These are phyloP conservation scores for Apocynum venetum DNA, from an alignment of 257 asterid genomes.

Conservation along the genomic window DNA sequence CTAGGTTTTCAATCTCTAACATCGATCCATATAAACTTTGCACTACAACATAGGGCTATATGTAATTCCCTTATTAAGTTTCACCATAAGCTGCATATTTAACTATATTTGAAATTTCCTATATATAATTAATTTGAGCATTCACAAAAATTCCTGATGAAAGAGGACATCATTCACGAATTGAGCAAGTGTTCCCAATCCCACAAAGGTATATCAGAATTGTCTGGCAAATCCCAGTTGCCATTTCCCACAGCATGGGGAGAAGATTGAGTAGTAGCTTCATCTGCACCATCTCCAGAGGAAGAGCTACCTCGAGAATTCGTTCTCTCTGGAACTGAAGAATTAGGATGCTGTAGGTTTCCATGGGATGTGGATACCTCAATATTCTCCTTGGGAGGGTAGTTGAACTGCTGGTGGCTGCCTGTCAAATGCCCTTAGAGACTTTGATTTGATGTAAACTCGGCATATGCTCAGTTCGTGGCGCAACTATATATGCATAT, in stretches of 20 bases:
- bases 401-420: conserved; percentile 37
- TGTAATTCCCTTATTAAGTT: no score
- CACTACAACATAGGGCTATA: no score
- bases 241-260: conserved; percentile 9
- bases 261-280: neutral
- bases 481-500: conserved; percentile 20
- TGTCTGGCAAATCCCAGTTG: conserved; percentile 1
- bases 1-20: neutral
- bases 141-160: neutral
- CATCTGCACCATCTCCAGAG: conserved; percentile 4
- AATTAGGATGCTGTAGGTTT: no score
- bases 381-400: no score
- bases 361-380: no score
- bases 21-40: neutral
- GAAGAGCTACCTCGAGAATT: conserved; percentile 11
- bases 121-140: no score
- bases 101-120: no score
- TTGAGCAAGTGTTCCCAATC: conserved; percentile 12
- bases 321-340: no score
- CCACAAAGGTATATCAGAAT: conserved; percentile 12
- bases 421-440: conserved; percentile 47
- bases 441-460: conserved; percentile 41
- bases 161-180: neutral
- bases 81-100: no score
- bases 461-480: conserved; percentile 54